Conservation (phyloP, 176 grass and related monocot species). For the Tillandsia leiboldiana region DNA sequence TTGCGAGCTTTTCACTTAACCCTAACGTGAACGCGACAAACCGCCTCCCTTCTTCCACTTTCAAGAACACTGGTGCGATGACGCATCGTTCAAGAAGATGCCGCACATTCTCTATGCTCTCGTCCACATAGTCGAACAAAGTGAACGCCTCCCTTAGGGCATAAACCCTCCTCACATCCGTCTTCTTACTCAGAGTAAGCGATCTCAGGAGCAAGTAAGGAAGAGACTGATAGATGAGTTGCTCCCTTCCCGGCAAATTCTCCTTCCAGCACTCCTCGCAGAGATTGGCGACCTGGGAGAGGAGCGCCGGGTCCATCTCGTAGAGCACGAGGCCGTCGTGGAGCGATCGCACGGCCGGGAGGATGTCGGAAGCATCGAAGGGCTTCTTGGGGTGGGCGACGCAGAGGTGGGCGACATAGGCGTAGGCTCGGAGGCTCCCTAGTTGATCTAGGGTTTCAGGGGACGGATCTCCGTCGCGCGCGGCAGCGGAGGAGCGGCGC, state of each 20-base stretch:
- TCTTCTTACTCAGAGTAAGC: conserved; percentile 42
- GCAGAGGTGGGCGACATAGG: conserved; percentile 54
- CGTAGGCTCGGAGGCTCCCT: conserved; percentile 27
- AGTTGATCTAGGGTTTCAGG: conserved; percentile 15
- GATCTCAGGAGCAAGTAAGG: conserved; percentile 69
- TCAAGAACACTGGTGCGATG: conserved; percentile 54
- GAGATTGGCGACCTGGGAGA: conserved; percentile 45
- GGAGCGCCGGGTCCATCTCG: conserved; percentile 43
- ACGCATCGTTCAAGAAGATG: conserved; percentile 68
- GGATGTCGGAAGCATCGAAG: conserved; percentile 36
- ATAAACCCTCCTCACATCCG: conserved; percentile 58
- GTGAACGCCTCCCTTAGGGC: conserved; percentile 62
- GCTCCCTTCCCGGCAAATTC: conserved; percentile 42
- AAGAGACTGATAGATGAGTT: conserved; percentile 68
- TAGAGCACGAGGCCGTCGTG: conserved; percentile 52
- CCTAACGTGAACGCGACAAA: conserved; percentile 55
- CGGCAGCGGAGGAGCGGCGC: conserved; percentile 11
- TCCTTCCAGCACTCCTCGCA: conserved; percentile 77
- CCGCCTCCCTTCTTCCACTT: conserved; percentile 64
- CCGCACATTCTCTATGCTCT: conserved; percentile 75
- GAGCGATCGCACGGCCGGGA: conserved; percentile 40
- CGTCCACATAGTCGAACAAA: conserved; percentile 76
- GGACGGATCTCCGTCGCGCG: neutral
- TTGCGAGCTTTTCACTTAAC: conserved; percentile 47
- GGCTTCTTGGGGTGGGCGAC: conserved; percentile 53